These are phyloP conservation scores for Flaveria brownii DNA, from an alignment of 129 eudicot species.

Conservation along the genomic window DNA sequence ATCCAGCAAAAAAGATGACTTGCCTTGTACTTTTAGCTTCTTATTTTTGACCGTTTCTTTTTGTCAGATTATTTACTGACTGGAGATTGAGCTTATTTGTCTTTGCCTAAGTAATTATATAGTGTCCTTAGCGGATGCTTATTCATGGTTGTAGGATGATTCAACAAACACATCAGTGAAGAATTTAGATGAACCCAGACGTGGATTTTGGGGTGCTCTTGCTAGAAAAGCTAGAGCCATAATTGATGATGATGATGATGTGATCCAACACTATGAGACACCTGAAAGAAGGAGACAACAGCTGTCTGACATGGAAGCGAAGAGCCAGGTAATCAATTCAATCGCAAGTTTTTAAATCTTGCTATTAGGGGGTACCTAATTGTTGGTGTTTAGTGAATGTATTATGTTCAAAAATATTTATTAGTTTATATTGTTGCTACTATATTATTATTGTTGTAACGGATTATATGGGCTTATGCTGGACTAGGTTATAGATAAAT, in stretches of 20 bases:
- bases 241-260: slow-evolving; percentile 69
- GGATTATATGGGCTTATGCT: no score
- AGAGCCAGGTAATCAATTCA: slow-evolving; percentile 42
- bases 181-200: slow-evolving; percentile 45
- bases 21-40: no score
- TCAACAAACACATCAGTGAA: slow-evolving; percentile 48
- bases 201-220: slow-evolving; percentile 78
- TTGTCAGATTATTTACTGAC: no score
- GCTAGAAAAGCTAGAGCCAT: slow-evolving; percentile 76
- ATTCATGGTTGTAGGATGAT: slow-evolving; percentile 35
- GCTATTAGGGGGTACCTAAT: neutral
- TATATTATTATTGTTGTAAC: no score
- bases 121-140: neutral
- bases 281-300: slow-evolving; percentile 42
- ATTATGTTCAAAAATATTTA: no score
- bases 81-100: no score
- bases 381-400: neutral
- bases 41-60: no score
- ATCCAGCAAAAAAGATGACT: no score
- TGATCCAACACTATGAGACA: slow-evolving; percentile 34
- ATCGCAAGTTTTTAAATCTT: no score
- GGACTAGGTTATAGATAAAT: no score
- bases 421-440: neutral
- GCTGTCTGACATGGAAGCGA: slow-evolving; percentile 42
- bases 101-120: neutral